Conservation (phyloP, 2,329 filamentous ascomycete species). For the Sporothrix euskadiensis region DNA sequence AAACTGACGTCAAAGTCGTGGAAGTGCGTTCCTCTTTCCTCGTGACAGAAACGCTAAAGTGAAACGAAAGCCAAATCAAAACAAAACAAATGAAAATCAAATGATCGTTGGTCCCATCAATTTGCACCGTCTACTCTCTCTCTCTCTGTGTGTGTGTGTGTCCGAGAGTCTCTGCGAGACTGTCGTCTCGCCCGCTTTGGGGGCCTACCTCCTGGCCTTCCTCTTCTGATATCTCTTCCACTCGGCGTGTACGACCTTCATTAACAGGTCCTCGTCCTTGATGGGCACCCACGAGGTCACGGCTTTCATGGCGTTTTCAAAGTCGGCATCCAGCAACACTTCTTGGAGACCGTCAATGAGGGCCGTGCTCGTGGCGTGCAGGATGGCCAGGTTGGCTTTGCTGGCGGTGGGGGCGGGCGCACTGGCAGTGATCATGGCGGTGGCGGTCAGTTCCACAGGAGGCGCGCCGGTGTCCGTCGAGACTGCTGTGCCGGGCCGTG, state of each 20-base stretch:
- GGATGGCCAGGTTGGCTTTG: conserved; percentile 62
- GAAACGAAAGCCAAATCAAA: background rate
- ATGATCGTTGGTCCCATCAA: conserved; percentile 16
- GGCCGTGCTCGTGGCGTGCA: conserved; percentile 87
- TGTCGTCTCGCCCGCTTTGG: background rate
- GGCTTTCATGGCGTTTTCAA: conserved; percentile 97
- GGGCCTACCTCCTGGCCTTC: background rate
- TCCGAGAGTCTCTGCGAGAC: background rate
- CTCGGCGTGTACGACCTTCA: conserved; percentile 85
- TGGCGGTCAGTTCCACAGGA: conserved; percentile 9
- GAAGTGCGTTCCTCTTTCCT: background rate
- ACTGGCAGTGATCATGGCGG: conserved; percentile 27
- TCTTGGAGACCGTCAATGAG: conserved; percentile 88
- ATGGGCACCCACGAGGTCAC: conserved; percentile 92
- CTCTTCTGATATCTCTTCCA: conserved; percentile 65
- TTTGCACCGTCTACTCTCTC: background rate
- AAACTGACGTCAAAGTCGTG: conserved; percentile 1
- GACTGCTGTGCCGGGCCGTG: background rate
- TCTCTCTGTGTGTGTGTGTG: background rate
- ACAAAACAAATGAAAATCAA: conserved; percentile 25
- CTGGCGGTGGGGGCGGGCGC: conserved; percentile 52
- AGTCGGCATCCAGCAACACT: conserved; percentile 87
- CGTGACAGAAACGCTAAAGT: background rate
- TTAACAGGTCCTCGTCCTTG: conserved; percentile 88
- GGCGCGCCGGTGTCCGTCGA: background rate